Conservation (phyloP, 495 filamentous ascomycete genomes). For the Xylaria intraflava region DNA sequence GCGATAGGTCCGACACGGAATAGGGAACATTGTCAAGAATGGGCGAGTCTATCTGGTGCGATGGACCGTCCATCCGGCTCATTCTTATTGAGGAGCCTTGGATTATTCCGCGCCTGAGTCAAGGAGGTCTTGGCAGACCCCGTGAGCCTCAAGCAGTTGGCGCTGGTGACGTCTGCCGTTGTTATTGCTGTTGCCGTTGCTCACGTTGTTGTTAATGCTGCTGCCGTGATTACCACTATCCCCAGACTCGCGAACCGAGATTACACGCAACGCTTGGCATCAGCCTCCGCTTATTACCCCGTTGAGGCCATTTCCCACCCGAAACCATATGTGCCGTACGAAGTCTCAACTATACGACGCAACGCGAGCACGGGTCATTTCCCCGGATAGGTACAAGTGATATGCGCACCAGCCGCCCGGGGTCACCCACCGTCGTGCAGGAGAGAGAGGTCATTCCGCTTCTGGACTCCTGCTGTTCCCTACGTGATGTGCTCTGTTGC, state of each 20-base stretch:
- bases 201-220: no score
- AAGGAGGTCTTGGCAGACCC: not conserved
- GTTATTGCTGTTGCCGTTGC: no score
- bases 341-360: not conserved
- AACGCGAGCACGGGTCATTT: not conserved
- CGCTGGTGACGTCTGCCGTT: slow-evolving; percentile 3
- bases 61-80: slow-evolving; percentile 8
- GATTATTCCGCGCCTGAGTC: not conserved
- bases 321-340: not conserved
- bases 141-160: not conserved
- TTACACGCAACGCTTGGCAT: slow-evolving; percentile 8
- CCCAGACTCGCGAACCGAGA: no score
- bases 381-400: no score
- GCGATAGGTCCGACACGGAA: no score
- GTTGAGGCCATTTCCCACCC: not conserved
- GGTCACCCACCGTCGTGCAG: not conserved
- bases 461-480: no score
- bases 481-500: slow-evolving; percentile 5
- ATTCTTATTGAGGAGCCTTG: not conserved
- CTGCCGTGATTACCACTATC: no score
- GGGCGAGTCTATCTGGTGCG: not conserved
- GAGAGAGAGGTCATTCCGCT: no score
- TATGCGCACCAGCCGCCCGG: slow-evolving; percentile 10
- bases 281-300: not conserved
- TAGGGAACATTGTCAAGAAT: no score